Evolutionary conservation across 345 rosid species (phyloP), one percentile per base, ranked within the genome.

Genomic region (Corchorus capsularis): DNA sequence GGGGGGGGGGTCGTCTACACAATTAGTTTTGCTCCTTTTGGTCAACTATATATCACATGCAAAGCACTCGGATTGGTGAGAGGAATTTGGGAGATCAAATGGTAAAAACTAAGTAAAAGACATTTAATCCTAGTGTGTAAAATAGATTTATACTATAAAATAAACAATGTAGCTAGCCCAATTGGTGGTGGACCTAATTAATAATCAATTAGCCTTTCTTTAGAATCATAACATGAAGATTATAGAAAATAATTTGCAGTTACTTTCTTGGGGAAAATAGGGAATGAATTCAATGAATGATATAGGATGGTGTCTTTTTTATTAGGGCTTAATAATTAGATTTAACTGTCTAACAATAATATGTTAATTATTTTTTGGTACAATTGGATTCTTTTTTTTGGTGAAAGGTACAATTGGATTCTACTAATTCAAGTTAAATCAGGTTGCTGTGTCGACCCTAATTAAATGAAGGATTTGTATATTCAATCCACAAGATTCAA

Each of bases 1-100:
- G n/a, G n/a, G n/a, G n/a, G n/a, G n/a, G n/a, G n/a, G n/a, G 72
- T 53, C 3, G 17, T 34, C 17, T 37, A 16, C 53, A 13, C 47
- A 45, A 0, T 4, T 54, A n/a, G 43, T 45, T 16, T n/a, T 47
- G 37, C 15, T 63, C 61, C 61, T 54, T 35, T 41, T 16, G 62
- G 75, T 81, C 78, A 81, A 77, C 63, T 32, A 66, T 55, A 34
- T 27, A 45, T 76, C 71, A 63, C 71, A 64, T 75, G 71, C 54
- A 50, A 64, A 43, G 17, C 52, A 71, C 50, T 55, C 39, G 49
- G 4, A 20, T 20, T 20, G 47, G 4, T 7, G 19, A 45, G 19
- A 35, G 11, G 16, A 6, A 27, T 27, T 27, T 27, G 47, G 8
- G 47, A 32, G 7, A 17, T 57, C 43, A 39, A 0, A 39, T 39